Evolutionary conservation across 148 eudicot species (phyloP).

Genomic region (Euryodendron excelsum): DNA sequence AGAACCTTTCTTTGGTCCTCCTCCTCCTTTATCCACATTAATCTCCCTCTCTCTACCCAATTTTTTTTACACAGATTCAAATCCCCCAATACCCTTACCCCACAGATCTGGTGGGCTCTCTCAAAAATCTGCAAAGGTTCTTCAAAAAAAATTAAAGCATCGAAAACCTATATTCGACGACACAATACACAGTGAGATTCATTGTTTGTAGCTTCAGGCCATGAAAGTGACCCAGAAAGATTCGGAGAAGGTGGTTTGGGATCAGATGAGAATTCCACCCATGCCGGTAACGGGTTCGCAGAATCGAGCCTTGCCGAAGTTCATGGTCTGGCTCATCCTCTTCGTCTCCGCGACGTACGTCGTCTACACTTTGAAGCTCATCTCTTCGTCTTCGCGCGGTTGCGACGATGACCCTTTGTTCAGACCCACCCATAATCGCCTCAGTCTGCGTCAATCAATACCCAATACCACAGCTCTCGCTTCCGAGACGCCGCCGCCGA

Average conservation of each 20-base stretch:
- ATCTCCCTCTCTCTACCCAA: background rate
- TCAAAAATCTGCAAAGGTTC: background rate
- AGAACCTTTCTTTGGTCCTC: background rate
- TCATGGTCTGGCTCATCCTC: slow-evolving; percentile 42
- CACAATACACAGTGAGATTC: background rate
- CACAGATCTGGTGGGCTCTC: background rate
- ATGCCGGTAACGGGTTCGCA: background rate
- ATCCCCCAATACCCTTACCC: background rate
- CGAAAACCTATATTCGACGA: too few relatives aligned
- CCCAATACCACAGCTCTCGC: background rate
- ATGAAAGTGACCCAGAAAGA: slow-evolving; percentile 38
- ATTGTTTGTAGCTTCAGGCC: background rate
- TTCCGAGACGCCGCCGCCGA: background rate
- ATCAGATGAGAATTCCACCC: slow-evolving; percentile 22
- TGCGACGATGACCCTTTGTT: slow-evolving; percentile 19
- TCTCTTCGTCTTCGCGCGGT: slow-evolving; percentile 29
- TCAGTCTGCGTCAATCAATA: background rate
- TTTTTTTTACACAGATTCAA: background rate
- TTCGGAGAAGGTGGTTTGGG: slow-evolving; percentile 35
- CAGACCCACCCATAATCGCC: background rate
- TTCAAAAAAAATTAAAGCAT: background rate
- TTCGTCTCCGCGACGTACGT: slow-evolving; percentile 27
- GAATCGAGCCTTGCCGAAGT: slow-evolving; percentile 24
- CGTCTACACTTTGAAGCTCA: slow-evolving; percentile 45
- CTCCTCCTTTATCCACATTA: background rate